phyloP scores from a whole-genome alignment of 2,329 filamentous ascomycete species.

The Claviceps sp. region DNA sequence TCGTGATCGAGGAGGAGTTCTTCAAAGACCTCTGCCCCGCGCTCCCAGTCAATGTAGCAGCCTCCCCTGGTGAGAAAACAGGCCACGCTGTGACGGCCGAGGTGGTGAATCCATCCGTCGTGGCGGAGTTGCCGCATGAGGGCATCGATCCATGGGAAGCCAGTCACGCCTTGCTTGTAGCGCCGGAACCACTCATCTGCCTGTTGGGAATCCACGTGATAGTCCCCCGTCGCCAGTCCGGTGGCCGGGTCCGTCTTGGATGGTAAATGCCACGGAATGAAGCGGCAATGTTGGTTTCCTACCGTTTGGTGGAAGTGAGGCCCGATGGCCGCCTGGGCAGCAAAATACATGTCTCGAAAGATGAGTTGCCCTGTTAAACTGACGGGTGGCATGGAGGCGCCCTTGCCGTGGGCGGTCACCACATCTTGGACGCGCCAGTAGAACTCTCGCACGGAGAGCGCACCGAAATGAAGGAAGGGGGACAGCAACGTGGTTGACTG shows the following conservation, averaged over 20 bases:
- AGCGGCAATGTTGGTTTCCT: slow-evolving; percentile 54
- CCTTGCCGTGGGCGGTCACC: slow-evolving; percentile 40
- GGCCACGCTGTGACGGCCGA: slow-evolving; percentile 64
- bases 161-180: slow-evolving; percentile 57
- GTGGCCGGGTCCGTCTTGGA: slow-evolving; percentile 36
- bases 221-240: slow-evolving; percentile 40
- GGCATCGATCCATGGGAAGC: slow-evolving; percentile 71
- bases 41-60: slow-evolving; percentile 68
- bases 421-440: slow-evolving; percentile 59
- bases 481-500: slow-evolving; percentile 62
- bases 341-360: slow-evolving; percentile 78
- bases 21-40: slow-evolving; percentile 66
- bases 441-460: slow-evolving; percentile 55
- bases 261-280: slow-evolving; percentile 67
- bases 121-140: slow-evolving; percentile 60
- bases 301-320: slow-evolving; percentile 49
- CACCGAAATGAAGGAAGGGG: slow-evolving; percentile 62
- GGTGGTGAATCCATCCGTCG: slow-evolving; percentile 71
- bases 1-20: slow-evolving; percentile 67
- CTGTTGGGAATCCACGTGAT: slow-evolving; percentile 47
- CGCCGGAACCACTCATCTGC: slow-evolving; percentile 54
- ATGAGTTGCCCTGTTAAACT: slow-evolving; percentile 59
- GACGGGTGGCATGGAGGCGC: slow-evolving; percentile 49
- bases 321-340: slow-evolving; percentile 56
- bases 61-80: slow-evolving; percentile 71